Base-by-base conservation (phyloP, 169 alveolate species). In the Cryptosporidium baileyi region DNA sequence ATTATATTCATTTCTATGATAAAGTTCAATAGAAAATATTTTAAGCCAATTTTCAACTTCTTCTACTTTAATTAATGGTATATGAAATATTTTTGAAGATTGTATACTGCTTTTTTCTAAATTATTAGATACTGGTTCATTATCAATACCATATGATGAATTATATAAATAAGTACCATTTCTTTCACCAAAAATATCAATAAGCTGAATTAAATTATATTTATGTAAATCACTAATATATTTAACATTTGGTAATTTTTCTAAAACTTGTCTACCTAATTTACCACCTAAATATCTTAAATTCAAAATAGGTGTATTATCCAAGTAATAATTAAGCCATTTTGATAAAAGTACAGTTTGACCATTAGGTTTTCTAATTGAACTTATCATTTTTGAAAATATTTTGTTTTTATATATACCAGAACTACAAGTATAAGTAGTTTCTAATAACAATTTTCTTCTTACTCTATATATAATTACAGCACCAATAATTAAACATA, bases 251-350 rank as follows among this genome's bases (percentile, higher is more conserved):
- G 82, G 82, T 8, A 36, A 30, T 38, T 24, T 52, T 38, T 74
- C 82, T 19, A 44, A 22, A 9, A 74, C 24, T 38, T n/a, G 24
- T 36, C 34, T 51, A 13, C 82, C 82, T 15, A 74, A 43, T 40
- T 74, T 74, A 13, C 82, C 82, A 52, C 82, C 82, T 43, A 74
- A 74, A 15, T 26, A 74, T 57, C 82, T 74, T 57, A 74, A 57
- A 52, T 74, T 74, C 17, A 74, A 40, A n/a, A 74, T 49, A 13
- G 17, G 36, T 30, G 67, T 52, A 22, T 52, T 44, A 2, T 45
- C 19, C 13, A 74, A 34, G 36, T 52, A 74, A 9, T 34, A 8
- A 5, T 74, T 59, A 51, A 74, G 24, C 82, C 82, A 74, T 28
- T 67, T 51, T 24, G 60, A 38, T 6, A 74, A 40, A n/a, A 74